Evolutionary conservation across 2,329 filamentous ascomycete genomes (phyloP), one percentile per base, ranked within the genome.

Genomic region (Neopestalotiopsis clavispora): DNA sequence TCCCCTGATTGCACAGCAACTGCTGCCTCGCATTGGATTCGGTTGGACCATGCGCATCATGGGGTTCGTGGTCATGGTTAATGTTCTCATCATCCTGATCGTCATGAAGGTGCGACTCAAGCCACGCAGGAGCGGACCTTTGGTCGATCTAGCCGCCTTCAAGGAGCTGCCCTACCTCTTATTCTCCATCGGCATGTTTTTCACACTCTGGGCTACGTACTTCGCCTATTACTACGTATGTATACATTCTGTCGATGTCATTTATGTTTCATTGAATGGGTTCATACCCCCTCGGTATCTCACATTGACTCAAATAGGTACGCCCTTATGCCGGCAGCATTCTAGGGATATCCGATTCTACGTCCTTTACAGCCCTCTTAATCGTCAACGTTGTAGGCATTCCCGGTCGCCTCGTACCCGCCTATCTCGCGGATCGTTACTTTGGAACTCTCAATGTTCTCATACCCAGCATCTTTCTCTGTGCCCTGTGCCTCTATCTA

Each of bases 71-170:
- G 65, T 62, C 6, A 40, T 74, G 2, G 73, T 63, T n/a, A 74
- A 70, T 23, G 57, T 74, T 13, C 32, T 71, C 30, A 66, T 75
- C 56, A 71, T 72, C 0, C 73, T 81, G n/a, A 69, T 74, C 0
- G 77, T 84, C 56, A 77, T 81, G 75, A 78, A 75, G 42, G 76
- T 80, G 17, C 72, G 79, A 13, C 74, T 86, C 13, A 79, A 78
- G 45, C 80, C 78, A 0, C 75, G 80, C 3, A 81, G 77, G 59
- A 70, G 75, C 2, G 81, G 82, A 1, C 79, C 80, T 2, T 40
- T 84, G 0, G 71, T 85, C 3, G 84, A 86, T 65, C 77, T 73
- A 73, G 74, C 72, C 2, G 81, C 82, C 0, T 82, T 85, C 69
- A 77, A 69, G 30, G 83, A 85, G 45, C 56, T 71, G 4, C 75